phyloP scores from a whole-genome alignment of 257 asterid species.

The Salvia hispanica region DNA sequence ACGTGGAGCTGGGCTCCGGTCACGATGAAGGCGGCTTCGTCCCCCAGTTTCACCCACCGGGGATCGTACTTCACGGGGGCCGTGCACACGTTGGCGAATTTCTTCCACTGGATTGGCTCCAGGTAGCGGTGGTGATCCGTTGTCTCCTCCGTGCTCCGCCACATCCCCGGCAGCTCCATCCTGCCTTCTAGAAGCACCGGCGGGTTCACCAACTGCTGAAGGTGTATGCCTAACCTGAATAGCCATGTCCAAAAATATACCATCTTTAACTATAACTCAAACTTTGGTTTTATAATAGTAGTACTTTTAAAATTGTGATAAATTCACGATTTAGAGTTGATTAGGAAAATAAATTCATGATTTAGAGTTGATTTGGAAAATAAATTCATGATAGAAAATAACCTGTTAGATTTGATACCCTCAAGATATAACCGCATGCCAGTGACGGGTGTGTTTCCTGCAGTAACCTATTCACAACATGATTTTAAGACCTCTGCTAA shows the following conservation, averaged over 20 bases:
- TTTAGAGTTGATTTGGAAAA: too few relatives aligned
- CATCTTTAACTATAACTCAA: too few relatives aligned
- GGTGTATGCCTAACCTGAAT: constrained; percentile 71
- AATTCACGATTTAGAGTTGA: too few relatives aligned
- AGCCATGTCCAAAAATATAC: too few relatives aligned
- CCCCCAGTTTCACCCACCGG: constrained; percentile 41
- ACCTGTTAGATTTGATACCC: constrained; percentile 81
- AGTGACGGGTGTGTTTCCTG: constrained; percentile 68
- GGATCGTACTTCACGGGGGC: constrained; percentile 62
- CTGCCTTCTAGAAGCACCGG: constrained; percentile 58
- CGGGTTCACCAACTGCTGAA: constrained; percentile 64
- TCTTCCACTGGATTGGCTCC: constrained; percentile 74
- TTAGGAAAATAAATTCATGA: neutral
- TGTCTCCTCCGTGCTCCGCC: constrained; percentile 65
- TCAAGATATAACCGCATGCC: constrained; percentile 89
- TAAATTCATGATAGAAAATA: neutral
- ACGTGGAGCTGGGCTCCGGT: constrained; percentile 87
- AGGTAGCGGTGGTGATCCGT: constrained; percentile 51
- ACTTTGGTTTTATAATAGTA: too few relatives aligned
- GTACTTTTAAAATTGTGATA: too few relatives aligned
- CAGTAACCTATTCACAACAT: constrained; percentile 44
- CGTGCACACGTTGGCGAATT: constrained; percentile 75
- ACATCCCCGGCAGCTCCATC: constrained; percentile 35
- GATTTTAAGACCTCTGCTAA: too few relatives aligned
- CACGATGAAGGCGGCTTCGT: constrained; percentile 57